phyloP scores from a whole-genome alignment of 345 rosid species.

The Pelargonium nanum region DNA sequence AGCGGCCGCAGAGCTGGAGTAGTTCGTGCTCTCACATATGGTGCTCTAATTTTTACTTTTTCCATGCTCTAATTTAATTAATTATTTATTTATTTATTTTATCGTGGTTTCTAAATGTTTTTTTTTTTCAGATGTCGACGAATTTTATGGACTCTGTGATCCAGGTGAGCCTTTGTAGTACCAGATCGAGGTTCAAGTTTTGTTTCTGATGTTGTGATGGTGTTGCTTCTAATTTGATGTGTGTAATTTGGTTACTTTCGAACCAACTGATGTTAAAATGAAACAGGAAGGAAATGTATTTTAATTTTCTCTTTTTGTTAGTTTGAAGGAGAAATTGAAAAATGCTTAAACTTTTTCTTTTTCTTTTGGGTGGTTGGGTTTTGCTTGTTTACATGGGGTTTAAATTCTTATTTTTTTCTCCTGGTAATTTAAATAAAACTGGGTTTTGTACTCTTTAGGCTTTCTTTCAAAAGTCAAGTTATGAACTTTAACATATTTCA shows the following conservation, averaged over 20 bases:
- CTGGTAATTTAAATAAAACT: not conserved
- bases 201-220: not conserved
- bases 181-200: not conserved
- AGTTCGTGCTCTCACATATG: constrained; percentile 33
- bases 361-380: not conserved
- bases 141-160: constrained; percentile 28
- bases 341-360: too few relatives aligned
- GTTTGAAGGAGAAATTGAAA: not conserved
- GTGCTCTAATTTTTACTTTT: constrained; percentile 8
- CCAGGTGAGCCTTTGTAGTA: constrained; percentile 20
- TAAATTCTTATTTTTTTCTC: not conserved
- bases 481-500: not conserved
- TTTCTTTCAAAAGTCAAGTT: not conserved
- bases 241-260: not conserved
- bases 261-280: not conserved
- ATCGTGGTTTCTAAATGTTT: not conserved
- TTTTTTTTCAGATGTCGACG: constrained; percentile 24
- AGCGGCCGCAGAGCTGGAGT: constrained; percentile 30
- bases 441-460: not conserved
- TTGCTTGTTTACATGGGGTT: not conserved
- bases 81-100: not conserved
- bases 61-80: constrained; percentile 4
- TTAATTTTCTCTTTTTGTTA: not conserved
- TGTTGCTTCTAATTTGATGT: not conserved
- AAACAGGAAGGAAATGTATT: not conserved